phyloP scores from a whole-genome alignment of 2,329 filamentous ascomycete species.

The Aspergillus sojae region DNA sequence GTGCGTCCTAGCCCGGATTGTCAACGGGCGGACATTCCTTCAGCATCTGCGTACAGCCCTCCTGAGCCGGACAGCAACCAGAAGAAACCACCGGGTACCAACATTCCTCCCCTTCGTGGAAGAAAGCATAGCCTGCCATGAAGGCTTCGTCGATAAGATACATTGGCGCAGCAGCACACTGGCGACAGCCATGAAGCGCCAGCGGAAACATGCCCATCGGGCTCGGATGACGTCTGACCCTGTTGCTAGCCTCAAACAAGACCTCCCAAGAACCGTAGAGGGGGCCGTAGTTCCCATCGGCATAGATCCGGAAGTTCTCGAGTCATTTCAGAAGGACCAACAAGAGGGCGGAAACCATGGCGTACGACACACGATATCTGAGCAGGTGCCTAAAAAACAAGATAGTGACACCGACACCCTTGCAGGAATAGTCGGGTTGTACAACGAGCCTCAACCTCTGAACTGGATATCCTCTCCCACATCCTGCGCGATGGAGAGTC shows the following conservation, averaged over 20 bases:
- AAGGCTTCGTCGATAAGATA: conserved; percentile 9
- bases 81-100: conserved; percentile 23
- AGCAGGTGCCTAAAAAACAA: no score
- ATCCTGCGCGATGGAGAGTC: not conserved
- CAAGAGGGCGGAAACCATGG: not conserved
- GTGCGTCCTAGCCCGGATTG: conserved; percentile 40
- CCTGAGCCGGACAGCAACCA: conserved; percentile 34
- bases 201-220: not conserved
- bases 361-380: no score
- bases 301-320: not conserved
- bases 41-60: conserved; percentile 34
- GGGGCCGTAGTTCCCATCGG: not conserved
- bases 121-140: conserved; percentile 26
- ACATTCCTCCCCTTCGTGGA: conserved; percentile 35
- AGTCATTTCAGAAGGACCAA: not conserved
- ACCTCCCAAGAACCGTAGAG: not conserved
- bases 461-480: not conserved
- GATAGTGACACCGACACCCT: conserved; percentile 1
- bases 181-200: not conserved
- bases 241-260: not conserved
- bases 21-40: conserved; percentile 26
- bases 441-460: not conserved
- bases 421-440: not conserved
- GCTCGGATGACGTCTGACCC: not conserved
- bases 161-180: conserved; percentile 17